Evolutionary conservation across 345 rosid species (phyloP).

Genomic region (Carallia brachiata): DNA sequence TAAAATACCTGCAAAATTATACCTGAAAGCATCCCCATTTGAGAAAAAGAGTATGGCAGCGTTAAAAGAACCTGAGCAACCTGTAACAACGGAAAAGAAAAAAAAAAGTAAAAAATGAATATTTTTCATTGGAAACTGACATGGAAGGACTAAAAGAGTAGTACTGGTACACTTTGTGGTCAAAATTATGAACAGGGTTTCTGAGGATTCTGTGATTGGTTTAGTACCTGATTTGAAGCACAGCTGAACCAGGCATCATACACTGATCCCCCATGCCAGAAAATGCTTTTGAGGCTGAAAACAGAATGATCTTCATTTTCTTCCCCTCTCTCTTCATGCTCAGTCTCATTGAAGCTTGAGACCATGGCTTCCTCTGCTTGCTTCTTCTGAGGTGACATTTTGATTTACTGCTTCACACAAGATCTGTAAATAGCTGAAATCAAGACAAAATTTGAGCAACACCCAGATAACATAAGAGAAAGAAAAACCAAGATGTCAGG

Average conservation of each 20-base stretch:
- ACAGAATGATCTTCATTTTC: conserved; percentile 27
- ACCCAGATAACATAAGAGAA: conserved; percentile 19
- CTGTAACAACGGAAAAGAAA: conserved; percentile 34
- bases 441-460: conserved; percentile 15
- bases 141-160: neutral
- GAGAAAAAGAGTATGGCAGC: conserved; percentile 85
- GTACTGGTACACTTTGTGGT: neutral
- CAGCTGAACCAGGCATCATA: conserved; percentile 95
- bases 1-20: conserved; percentile 70
- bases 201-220: neutral
- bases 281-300: conserved; percentile 46
- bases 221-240: conserved; percentile 68
- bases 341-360: conserved; percentile 36
- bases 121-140: neutral
- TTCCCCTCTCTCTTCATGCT: conserved; percentile 37
- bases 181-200: neutral
- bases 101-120: neutral
- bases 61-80: conserved; percentile 87
- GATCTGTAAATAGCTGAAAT: conserved; percentile 20
- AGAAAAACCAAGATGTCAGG: neutral
- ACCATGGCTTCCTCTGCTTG: conserved; percentile 57
- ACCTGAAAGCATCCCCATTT: conserved; percentile 87
- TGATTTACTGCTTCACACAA: conserved; percentile 16
- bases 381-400: conserved; percentile 43
- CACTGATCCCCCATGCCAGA: conserved; percentile 87